Evolutionary conservation across 345 rosid species (phyloP), one percentile per base, ranked within the genome.

Genomic region (Dovyalis caffra): DNA sequence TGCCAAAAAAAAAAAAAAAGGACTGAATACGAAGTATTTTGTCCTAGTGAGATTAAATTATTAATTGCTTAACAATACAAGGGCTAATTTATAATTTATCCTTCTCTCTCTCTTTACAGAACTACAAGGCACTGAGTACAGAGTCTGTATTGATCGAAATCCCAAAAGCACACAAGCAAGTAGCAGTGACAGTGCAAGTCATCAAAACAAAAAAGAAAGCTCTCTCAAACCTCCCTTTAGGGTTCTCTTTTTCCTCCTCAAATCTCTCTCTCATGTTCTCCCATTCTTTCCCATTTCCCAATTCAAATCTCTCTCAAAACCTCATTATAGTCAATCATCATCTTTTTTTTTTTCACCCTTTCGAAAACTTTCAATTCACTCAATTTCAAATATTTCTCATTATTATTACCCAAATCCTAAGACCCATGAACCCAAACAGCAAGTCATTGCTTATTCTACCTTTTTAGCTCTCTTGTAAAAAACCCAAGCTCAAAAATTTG

Each of bases 311-410:
- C 40, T 64, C 76, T 29, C 51, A 62, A 72, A 16, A 38, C 15
- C 7, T 12, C 56, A 20, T 8, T 33, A 31, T 33, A 32, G 43
- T 64, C 11, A 0, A 34, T 21, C 68, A 31, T 21, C 60, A 8
- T 3, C 73, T 29, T 34, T 6, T 15, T 51, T 26, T 51, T 56
- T 56, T n/a, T 23, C 61, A 56, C 61, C 73, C 37, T 63, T 25
- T 47, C 32, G 11, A 66, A 34, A 66, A n/a, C 69, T 35, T 12
- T 66, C 18, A 12, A 18, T 35, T 31, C 25, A 23, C 67, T 61
- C 63, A 29, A 7, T 66, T 77, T 71, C 72, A 66, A 77, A 71
- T 29, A 40, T 47, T 70, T 35, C 23, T 69, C 79, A 53, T 71
- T 29, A 12, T 77, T 57, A 14, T 6, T 56, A 70, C 4, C 68